Percentiles rank a stretch among this genome's conserved stretches.
phyloP scores from a whole-genome alignment of 2,329 filamentous ascomycete genomes.

The Arachnomyces sp. region DNA sequence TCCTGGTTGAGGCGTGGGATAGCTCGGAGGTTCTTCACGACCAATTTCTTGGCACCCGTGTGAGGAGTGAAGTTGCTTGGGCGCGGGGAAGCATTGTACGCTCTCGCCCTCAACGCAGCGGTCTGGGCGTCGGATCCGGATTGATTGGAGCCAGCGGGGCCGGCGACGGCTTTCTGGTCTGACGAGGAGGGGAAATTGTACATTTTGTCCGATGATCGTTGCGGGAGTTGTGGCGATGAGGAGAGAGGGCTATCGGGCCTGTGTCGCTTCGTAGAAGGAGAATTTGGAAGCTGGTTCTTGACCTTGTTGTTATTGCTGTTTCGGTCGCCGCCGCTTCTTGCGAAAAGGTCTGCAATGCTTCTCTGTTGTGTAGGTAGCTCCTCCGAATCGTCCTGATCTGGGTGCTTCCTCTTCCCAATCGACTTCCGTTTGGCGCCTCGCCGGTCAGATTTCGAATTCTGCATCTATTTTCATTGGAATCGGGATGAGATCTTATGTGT shows the following conservation, averaged over 20 bases:
- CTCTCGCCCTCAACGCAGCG: conserved; percentile 14
- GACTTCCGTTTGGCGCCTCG: conserved; percentile 37
- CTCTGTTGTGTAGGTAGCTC: conserved; percentile 28
- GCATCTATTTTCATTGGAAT: conserved; percentile 35
- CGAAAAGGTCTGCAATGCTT: conserved; percentile 40
- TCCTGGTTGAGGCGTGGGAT: conserved; percentile 58
- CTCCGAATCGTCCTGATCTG: conserved; percentile 25
- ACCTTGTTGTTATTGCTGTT: conserved; percentile 14
- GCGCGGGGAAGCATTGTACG: conserved; percentile 26
- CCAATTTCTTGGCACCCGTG: conserved; percentile 69
- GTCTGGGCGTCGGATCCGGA: conserved; percentile 19
- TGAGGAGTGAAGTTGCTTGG: conserved; percentile 59
- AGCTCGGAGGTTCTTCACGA: conserved; percentile 84
- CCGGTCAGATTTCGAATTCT: conserved; percentile 30
- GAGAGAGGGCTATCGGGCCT: conserved; percentile 2
- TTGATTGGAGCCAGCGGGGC: conserved; percentile 28
- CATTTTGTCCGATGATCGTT: conserved; percentile 40
- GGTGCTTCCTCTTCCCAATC: conserved; percentile 34
- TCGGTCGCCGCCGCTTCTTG: conserved; percentile 18
- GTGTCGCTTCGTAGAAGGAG: conserved; percentile 35
- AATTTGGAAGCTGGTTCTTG: conserved; percentile 18
- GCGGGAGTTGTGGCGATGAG: background rate
- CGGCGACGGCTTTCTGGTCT: conserved; percentile 27
- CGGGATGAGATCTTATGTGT: background rate
- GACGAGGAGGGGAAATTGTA: conserved; percentile 41